phyloP scores from a whole-genome alignment of 805 yeast species.

The Blastobotrys peoriensis region DNA sequence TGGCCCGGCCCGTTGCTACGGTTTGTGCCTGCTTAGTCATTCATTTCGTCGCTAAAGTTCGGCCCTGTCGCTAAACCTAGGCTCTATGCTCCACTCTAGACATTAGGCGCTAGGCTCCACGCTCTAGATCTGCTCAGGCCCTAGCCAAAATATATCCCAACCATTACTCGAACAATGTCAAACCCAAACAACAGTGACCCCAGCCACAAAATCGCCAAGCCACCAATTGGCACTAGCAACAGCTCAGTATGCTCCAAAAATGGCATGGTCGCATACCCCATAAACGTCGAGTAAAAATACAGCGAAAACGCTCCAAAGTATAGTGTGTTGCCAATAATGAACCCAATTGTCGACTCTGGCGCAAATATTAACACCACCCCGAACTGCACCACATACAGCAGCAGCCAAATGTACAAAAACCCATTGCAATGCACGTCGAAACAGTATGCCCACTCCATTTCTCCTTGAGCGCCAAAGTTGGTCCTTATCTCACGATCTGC shows the following conservation, averaged over 20 bases:
- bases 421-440: constrained; percentile 92
- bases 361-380: constrained; percentile 66
- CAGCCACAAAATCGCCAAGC: constrained; percentile 52
- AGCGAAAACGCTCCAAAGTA: constrained; percentile 70
- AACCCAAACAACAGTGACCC: constrained; percentile 54
- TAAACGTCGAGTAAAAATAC: constrained; percentile 73
- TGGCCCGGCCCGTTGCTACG: too few species aligned
- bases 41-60: too few species aligned
- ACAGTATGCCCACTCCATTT: constrained; percentile 88
- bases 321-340: constrained; percentile 69
- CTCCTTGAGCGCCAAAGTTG: constrained; percentile 33
- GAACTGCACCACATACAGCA: constrained; percentile 68
- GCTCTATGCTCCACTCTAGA: too few species aligned
- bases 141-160: constrained; percentile 36
- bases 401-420: constrained; percentile 73
- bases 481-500: constrained; percentile 8
- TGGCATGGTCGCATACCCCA: constrained; percentile 79
- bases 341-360: constrained; percentile 63
- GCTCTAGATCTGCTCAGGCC: too few species aligned
- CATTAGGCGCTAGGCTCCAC: too few species aligned
- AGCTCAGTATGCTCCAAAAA: constrained; percentile 59
- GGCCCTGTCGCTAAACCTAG: too few species aligned
- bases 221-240: constrained; percentile 57
- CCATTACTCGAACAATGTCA: constrained; percentile 67
- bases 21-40: too few species aligned